Percentiles rank a stretch among this genome's conserved stretches.
Conservation (phyloP, 2,329 filamentous ascomycete species). For the Ilyonectria robusta region DNA sequence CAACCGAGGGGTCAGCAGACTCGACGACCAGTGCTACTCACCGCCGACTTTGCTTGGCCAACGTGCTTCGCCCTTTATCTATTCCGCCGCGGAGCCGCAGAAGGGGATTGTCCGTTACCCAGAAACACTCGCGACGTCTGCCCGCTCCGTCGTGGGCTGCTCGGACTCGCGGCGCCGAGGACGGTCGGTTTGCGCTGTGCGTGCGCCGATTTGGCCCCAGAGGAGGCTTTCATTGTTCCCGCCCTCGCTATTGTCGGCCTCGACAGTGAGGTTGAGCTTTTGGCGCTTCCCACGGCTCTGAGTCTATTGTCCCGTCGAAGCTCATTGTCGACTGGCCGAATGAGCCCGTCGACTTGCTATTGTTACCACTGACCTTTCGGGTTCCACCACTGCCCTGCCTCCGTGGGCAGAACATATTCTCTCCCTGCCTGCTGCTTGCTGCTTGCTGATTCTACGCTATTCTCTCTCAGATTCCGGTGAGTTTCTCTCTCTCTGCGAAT, state of each 20-base stretch:
- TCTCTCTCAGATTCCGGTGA: slow-evolving; percentile 1
- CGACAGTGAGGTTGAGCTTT: neutral
- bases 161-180: neutral
- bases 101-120: neutral
- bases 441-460: slow-evolving; percentile 1
- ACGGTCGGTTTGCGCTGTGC: too few relatives aligned
- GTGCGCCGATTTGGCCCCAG: too few relatives aligned
- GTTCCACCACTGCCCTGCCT: neutral
- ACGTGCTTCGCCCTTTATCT: too few relatives aligned
- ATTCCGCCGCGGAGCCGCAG: neutral
- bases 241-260: neutral
- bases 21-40: slow-evolving; percentile 4
- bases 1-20: slow-evolving; percentile 20
- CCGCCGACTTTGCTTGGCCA: slow-evolving; percentile 4
- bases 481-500: neutral
- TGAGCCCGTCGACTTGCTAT: neutral
- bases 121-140: neutral
- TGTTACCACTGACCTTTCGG: neutral
- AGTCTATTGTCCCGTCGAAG: neutral
- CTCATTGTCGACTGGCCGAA: neutral
- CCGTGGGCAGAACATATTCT: neutral
- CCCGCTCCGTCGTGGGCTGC: neutral
- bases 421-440: neutral
- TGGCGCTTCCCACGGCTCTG: neutral
- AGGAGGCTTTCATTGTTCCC: too few relatives aligned